Percentiles rank a stretch among this genome's conserved stretches.
Evolutionary conservation across 129 eudicot species (phyloP).

Genomic region (Lactuca sativa): DNA sequence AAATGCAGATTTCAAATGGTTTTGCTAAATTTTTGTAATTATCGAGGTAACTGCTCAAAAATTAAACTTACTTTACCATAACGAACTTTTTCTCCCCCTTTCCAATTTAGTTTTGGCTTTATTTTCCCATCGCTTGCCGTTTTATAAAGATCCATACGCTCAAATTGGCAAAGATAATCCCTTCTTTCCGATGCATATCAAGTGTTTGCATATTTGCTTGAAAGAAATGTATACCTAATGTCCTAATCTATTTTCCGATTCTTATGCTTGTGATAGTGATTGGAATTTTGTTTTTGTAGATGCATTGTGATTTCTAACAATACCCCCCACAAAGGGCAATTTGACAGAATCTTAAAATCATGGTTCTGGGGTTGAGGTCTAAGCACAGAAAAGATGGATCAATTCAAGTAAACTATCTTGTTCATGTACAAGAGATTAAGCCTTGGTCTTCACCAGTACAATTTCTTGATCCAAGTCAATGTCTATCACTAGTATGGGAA

Average conservation of each 20-base stretch:
- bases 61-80: slow-evolving; percentile 11
- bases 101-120: slow-evolving; percentile 10
- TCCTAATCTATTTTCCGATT: slow-evolving; percentile 29
- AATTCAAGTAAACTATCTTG: slow-evolving; percentile 69
- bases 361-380: slow-evolving; percentile 89
- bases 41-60: slow-evolving; percentile 5
- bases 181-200: slow-evolving; percentile 16
- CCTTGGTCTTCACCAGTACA: slow-evolving; percentile 88
- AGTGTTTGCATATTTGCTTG: slow-evolving; percentile 52
- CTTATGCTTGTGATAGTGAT: slow-evolving; percentile 33
- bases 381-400: slow-evolving; percentile 67
- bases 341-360: slow-evolving; percentile 28
- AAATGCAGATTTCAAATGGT: slow-evolving; percentile 24
- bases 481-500: slow-evolving; percentile 82
- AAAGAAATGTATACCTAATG: slow-evolving; percentile 53
- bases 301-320: slow-evolving; percentile 30
- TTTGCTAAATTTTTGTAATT: slow-evolving; percentile 12
- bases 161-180: neutral
- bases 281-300: slow-evolving; percentile 16
- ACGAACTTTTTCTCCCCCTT: neutral
- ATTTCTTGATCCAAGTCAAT: slow-evolving; percentile 53
- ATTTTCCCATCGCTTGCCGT: slow-evolving; percentile 2
- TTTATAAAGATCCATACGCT: slow-evolving; percentile 23
- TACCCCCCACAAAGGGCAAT: slow-evolving; percentile 6
- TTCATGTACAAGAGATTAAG: slow-evolving; percentile 62